These are phyloP conservation scores for Calocybe cyanea DNA, from an alignment of 768 basidiomycete species.

Conservation along the genomic window DNA sequence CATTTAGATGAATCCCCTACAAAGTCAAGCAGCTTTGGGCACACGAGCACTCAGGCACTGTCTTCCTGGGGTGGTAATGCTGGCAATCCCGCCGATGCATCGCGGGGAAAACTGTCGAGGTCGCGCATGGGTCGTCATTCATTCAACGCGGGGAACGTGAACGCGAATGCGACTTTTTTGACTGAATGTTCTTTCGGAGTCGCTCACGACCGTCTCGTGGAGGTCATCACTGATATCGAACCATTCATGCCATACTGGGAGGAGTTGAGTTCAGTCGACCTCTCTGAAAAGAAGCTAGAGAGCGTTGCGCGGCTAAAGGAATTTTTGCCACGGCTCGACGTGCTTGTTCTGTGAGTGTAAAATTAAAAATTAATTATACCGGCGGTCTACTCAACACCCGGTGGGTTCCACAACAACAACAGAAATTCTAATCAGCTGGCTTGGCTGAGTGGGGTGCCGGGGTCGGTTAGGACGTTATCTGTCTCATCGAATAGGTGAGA, in stretches of 20 bases:
- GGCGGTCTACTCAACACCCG: neutral
- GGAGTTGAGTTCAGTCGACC: constrained; percentile 64
- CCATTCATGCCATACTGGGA: constrained; percentile 98
- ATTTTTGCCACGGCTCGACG: constrained; percentile 80
- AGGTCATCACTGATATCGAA: constrained; percentile 91
- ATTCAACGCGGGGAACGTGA: constrained; percentile 26
- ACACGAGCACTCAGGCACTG: constrained; percentile 48
- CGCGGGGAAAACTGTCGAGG: constrained; percentile 42
- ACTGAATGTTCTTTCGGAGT: constrained; percentile 97
- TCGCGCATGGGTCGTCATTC: constrained; percentile 36
- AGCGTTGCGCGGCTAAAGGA: constrained; percentile 84
- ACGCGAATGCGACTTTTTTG: constrained; percentile 55
- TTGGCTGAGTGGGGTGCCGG: constrained; percentile 79
- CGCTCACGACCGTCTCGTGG: constrained; percentile 86
- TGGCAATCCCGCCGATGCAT: constrained; percentile 22
- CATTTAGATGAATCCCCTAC: constrained; percentile 52
- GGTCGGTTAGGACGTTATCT: constrained; percentile 70
- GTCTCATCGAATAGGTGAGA: constrained; percentile 72
- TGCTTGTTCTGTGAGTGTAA: constrained; percentile 66
- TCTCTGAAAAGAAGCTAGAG: constrained; percentile 69
- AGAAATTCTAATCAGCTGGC: constrained; percentile 73
- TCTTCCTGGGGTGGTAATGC: constrained; percentile 36
- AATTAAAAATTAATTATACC: neutral
- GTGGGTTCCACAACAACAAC: constrained; percentile 8
- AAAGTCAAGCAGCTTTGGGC: constrained; percentile 37